Conservation (phyloP, 495 filamentous ascomycete genomes). For the Aspergillus cavernicola region DNA sequence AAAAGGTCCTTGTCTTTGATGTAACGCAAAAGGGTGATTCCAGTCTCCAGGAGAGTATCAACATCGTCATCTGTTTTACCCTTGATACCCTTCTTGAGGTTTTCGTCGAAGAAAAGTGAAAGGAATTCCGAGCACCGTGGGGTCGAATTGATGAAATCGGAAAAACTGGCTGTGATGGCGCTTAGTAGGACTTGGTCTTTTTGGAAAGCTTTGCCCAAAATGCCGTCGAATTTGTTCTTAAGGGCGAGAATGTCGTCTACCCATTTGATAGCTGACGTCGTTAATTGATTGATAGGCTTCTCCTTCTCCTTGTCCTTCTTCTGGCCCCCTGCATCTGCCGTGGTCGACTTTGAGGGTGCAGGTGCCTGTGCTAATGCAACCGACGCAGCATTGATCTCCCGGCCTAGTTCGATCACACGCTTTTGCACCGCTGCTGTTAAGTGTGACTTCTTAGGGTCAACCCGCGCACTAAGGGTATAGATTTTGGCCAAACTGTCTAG, state of each 20-base stretch:
- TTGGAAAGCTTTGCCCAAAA: constrained; percentile 66
- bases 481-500: constrained; percentile 70
- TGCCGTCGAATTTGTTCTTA: constrained; percentile 83
- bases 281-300: constrained; percentile 58
- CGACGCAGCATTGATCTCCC: constrained; percentile 72
- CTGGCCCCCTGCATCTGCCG: constrained; percentile 13
- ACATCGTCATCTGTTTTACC: constrained; percentile 88
- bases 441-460: constrained; percentile 70
- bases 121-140: constrained; percentile 81
- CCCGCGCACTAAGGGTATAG: constrained; percentile 70
- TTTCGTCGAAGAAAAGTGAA: constrained; percentile 96
- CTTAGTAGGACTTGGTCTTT: constrained; percentile 76
- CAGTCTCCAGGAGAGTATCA: constrained; percentile 84
- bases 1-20: constrained; percentile 92
- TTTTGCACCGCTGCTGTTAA: constrained; percentile 66
- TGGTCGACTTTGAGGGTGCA: constrained; percentile 24
- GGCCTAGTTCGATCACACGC: constrained; percentile 75
- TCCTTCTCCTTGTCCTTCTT: constrained; percentile 49
- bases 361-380: constrained; percentile 20
- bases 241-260: constrained; percentile 83
- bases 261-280: constrained; percentile 86
- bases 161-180: constrained; percentile 76
- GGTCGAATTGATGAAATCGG: constrained; percentile 88
- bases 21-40: constrained; percentile 80
- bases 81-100: constrained; percentile 88